A percentile compares a stretch with the other conserved stretches of the same genome.
Evolutionary conservation across 129 eudicot genomes (phyloP).

Genomic region (Tagetes erecta): DNA sequence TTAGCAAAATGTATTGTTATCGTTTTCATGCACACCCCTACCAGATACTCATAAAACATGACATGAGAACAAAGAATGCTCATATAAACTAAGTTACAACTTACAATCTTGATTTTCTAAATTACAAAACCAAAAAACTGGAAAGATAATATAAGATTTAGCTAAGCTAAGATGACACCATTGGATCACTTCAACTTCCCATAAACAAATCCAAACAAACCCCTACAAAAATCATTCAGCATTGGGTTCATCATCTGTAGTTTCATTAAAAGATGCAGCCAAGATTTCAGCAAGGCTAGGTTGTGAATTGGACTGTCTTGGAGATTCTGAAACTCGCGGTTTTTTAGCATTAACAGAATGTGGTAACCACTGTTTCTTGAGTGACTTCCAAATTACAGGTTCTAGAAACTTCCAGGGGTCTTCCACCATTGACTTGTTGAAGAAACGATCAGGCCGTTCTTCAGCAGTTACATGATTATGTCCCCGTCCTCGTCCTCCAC

Average conservation of each 20-base stretch:
- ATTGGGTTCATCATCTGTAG: slow-evolving; percentile 33
- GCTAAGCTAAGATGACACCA: slow-evolving; percentile 6
- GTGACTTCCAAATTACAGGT: slow-evolving; percentile 59
- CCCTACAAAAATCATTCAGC: slow-evolving; percentile 2
- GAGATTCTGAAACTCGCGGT: slow-evolving; percentile 43
- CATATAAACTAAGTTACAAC: not conserved
- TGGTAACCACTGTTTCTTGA: slow-evolving; percentile 44
- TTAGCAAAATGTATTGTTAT: too few species aligned
- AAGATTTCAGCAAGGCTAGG: slow-evolving; percentile 82
- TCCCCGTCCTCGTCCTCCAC: slow-evolving; percentile 52
- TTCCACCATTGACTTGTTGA: slow-evolving; percentile 75
- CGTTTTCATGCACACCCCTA: too few species aligned
- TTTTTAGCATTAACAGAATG: slow-evolving; percentile 47
- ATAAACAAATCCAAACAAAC: not conserved
- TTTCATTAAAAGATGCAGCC: slow-evolving; percentile 63
- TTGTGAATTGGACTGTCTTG: slow-evolving; percentile 39
- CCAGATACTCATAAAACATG: too few species aligned
- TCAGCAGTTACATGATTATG: slow-evolving; percentile 53
- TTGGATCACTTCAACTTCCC: not conserved
- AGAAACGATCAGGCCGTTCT: slow-evolving; percentile 50
- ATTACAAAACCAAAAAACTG: slow-evolving; percentile 14
- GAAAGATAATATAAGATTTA: slow-evolving; percentile 8
- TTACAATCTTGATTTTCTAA: not conserved
- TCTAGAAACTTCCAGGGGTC: slow-evolving; percentile 77
- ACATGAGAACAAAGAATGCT: too few species aligned